Percentiles rank a stretch among this genome's conserved stretches.
These are phyloP conservation scores for Circinella umbellata DNA, from an alignment of 371 early-diverging fungal genomes.

Conservation along the genomic window DNA sequence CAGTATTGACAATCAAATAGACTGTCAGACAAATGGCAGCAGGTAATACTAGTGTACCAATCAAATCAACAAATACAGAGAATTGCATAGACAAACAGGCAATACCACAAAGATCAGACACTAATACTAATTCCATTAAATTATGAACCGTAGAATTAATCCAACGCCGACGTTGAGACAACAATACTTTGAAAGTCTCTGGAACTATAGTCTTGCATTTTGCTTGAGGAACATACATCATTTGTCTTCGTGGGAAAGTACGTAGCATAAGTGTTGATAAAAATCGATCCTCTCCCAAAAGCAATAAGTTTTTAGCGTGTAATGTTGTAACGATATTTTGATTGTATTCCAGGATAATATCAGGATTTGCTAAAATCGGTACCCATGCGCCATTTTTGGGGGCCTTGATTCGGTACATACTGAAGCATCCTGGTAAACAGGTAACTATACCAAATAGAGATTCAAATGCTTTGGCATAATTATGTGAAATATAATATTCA, in stretches of 20 bases:
- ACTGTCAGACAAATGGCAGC: slow-evolving; percentile 73
- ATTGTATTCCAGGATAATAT: slow-evolving; percentile 89
- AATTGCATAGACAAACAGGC: slow-evolving; percentile 90
- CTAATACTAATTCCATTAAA: slow-evolving; percentile 87
- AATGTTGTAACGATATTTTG: slow-evolving; percentile 91
- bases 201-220: slow-evolving; percentile 86
- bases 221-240: slow-evolving; percentile 94
- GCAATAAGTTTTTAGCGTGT: slow-evolving; percentile 94
- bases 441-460: slow-evolving; percentile 98
- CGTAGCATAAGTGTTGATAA: slow-evolving; percentile 94
- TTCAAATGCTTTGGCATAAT: slow-evolving; percentile 94
- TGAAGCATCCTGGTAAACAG: slow-evolving; percentile 98
- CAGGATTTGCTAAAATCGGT: slow-evolving; percentile 89
- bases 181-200: slow-evolving; percentile 74
- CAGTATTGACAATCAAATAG: slow-evolving; percentile 55
- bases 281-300: slow-evolving; percentile 96
- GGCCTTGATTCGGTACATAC: slow-evolving; percentile 86
- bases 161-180: slow-evolving; percentile 91
- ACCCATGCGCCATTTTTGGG: slow-evolving; percentile 77
- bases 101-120: slow-evolving; percentile 87
- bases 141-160: slow-evolving; percentile 93
- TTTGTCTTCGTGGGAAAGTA: slow-evolving; percentile 89
- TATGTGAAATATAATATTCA: slow-evolving; percentile 97
- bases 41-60: slow-evolving; percentile 85
- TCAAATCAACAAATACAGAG: slow-evolving; percentile 80